These are phyloP conservation scores for Coemansia sp. DNA, from an alignment of 192 early-diverging fungal species.

Conservation along the genomic window DNA sequence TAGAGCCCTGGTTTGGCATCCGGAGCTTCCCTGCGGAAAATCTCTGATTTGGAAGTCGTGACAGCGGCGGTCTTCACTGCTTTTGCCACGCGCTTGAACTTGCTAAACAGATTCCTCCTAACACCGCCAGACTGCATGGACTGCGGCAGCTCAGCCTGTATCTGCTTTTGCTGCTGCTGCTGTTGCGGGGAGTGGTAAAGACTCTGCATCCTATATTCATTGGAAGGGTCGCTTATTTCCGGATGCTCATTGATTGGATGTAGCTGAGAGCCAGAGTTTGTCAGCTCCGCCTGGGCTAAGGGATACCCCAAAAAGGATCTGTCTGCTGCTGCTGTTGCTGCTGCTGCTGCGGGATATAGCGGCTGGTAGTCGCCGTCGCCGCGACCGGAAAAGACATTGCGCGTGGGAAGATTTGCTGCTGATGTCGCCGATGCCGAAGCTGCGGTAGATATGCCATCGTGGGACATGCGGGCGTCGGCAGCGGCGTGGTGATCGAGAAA, in stretches of 20 bases:
- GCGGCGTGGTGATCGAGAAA: background rate
- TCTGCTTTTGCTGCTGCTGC: background rate
- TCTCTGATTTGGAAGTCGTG: constrained; percentile 2
- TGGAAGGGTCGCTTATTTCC: constrained; percentile 5
- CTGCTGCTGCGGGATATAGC: too few species aligned
- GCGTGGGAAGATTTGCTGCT: too few species aligned
- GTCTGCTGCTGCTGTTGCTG: too few species aligned
- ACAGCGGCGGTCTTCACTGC: constrained; percentile 41
- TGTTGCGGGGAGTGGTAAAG: background rate
- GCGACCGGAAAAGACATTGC: too few species aligned
- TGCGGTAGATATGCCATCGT: constrained; percentile 1
- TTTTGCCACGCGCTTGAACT: constrained; percentile 44
- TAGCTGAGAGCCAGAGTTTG: constrained; percentile 7
- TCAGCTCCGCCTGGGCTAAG: background rate
- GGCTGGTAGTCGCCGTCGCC: too few species aligned
- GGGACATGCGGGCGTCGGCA: constrained; percentile 3
- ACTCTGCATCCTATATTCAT: background rate
- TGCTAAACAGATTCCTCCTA: constrained; percentile 31
- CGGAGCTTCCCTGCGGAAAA: constrained; percentile 1
- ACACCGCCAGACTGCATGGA: constrained; percentile 6
- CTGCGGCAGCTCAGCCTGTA: background rate
- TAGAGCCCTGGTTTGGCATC: background rate
- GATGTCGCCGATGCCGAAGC: too few species aligned
- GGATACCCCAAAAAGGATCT: background rate
- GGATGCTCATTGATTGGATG: constrained; percentile 30